Evolutionary conservation across 169 alveolate species (phyloP).

Genomic region (Plasmodium gallinaceum): DNA sequence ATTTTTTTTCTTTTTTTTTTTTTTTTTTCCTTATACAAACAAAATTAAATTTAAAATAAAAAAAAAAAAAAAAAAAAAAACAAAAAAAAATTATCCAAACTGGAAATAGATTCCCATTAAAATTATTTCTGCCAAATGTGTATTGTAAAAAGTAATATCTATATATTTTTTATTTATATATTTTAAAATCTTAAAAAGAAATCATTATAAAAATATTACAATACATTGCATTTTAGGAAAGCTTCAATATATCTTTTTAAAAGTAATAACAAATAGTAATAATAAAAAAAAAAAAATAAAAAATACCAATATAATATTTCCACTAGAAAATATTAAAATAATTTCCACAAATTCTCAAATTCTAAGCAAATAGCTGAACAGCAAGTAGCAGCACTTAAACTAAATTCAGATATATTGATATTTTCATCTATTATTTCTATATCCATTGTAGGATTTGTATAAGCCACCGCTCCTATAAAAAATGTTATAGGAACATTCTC

Average conservation of each 20-base stretch:
- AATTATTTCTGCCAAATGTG: neutral
- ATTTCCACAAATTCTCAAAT: conserved; percentile 84
- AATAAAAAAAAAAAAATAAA: no score
- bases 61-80: neutral
- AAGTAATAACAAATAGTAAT: no score
- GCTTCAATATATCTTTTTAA: no score
- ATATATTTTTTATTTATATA: no score
- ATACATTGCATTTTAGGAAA: no score
- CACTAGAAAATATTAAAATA: conserved; percentile 12
- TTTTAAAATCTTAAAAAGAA: no score
- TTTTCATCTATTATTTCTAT: conserved; percentile 84
- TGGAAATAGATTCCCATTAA: neutral
- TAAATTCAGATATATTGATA: conserved; percentile 88
- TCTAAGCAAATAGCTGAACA: conserved; percentile 89
- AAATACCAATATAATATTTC: neutral
- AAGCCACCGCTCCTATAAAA: conserved; percentile 91
- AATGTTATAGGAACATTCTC: conserved; percentile 84
- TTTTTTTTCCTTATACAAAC: neutral
- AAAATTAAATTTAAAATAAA: neutral
- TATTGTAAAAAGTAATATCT: no score
- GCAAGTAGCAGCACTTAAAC: conserved; percentile 92
- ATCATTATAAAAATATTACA: no score
- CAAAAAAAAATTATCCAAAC: neutral
- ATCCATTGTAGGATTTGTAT: conserved; percentile 87
- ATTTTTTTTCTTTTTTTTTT: no score